These are phyloP conservation scores for Nymphaea colorata DNA, from an alignment of 164 flowering plant genomes.

Conservation along the genomic window DNA sequence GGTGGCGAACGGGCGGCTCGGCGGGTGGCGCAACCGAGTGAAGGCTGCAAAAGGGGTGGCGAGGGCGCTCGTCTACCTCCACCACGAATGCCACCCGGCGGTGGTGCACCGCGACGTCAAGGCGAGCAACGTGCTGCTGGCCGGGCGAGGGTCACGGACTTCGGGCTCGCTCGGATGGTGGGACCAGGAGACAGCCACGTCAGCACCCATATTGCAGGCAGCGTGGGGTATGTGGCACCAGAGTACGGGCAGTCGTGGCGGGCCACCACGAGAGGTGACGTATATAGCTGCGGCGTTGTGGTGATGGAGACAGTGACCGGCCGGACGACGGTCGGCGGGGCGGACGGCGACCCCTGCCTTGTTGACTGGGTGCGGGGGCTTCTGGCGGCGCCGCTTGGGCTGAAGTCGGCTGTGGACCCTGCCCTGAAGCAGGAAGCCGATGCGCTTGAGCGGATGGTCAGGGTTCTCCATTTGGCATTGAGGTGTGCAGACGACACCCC, in stretches of 20 bases:
- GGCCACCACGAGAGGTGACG: constrained; percentile 90
- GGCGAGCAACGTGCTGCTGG: constrained; percentile 81
- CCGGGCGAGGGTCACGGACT: constrained; percentile 57
- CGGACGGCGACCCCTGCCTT: constrained; percentile 6
- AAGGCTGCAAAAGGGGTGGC: constrained; percentile 65
- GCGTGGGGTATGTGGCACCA: constrained; percentile 86
- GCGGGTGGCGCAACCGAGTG: constrained; percentile 43
- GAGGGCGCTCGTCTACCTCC: constrained; percentile 59
- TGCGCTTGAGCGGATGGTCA: constrained; percentile 32
- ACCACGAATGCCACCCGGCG: constrained; percentile 75
- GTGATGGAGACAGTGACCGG: constrained; percentile 81
- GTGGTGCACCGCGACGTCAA: constrained; percentile 92
- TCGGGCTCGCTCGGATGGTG: constrained; percentile 75
- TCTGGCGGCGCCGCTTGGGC: constrained; percentile 2
- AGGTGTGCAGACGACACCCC: constrained; percentile 67
- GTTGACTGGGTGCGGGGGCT: constrained; percentile 74
- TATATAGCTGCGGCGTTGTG: constrained; percentile 83
- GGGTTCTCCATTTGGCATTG: constrained; percentile 48
- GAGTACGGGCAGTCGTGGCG: constrained; percentile 86
- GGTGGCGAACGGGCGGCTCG: constrained; percentile 12
- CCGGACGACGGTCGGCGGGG: constrained; percentile 50
- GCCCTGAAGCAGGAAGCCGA: constrained; percentile 23
- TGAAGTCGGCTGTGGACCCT: constrained; percentile 20
- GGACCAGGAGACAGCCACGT: constrained; percentile 71
- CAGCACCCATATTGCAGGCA: constrained; percentile 84